phyloP scores from a whole-genome alignment of 139 green algal species.

The Pleodorina starrii region DNA sequence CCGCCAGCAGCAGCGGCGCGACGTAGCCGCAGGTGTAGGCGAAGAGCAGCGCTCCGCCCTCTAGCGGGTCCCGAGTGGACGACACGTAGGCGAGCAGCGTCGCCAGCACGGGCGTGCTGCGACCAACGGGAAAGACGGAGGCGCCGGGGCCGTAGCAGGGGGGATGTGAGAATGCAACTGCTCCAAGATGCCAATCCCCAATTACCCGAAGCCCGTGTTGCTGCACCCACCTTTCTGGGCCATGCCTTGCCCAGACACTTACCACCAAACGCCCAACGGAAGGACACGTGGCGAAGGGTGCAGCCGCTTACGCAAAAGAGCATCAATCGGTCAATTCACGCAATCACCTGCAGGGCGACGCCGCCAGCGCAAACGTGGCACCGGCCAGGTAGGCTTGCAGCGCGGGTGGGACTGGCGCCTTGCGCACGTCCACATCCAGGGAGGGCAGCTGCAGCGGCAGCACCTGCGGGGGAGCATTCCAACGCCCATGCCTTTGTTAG shows the following conservation, averaged over 20 bases:
- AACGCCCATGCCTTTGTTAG: too few relatives aligned
- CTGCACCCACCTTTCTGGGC: too few relatives aligned
- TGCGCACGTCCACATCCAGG: constrained; percentile 84
- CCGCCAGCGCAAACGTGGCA: constrained; percentile 94
- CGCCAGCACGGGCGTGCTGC: constrained; percentile 96
- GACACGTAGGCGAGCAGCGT: constrained; percentile 95
- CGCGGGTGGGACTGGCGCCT: constrained; percentile 58
- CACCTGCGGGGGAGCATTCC: constrained; percentile 69
- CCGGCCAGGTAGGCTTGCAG: constrained; percentile 93
- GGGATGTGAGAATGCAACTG: background rate
- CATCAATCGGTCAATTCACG: background rate
- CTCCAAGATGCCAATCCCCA: too few relatives aligned
- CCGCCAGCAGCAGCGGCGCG: constrained; percentile 91
- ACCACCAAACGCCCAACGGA: too few relatives aligned
- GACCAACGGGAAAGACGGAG: background rate
- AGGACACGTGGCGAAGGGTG: too few relatives aligned
- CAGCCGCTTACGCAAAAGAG: too few relatives aligned
- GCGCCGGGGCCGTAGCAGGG: background rate
- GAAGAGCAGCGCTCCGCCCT: constrained; percentile 89
- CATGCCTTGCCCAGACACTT: too few relatives aligned
- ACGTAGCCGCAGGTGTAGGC: constrained; percentile 96
- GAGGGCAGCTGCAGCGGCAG: constrained; percentile 85
- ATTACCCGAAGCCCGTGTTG: too few relatives aligned
- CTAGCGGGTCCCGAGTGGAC: constrained; percentile 70
- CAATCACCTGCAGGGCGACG: constrained; percentile 81